Base-by-base conservation (phyloP, 192 early-diverging fungal species). In the Coemansia sp. region DNA sequence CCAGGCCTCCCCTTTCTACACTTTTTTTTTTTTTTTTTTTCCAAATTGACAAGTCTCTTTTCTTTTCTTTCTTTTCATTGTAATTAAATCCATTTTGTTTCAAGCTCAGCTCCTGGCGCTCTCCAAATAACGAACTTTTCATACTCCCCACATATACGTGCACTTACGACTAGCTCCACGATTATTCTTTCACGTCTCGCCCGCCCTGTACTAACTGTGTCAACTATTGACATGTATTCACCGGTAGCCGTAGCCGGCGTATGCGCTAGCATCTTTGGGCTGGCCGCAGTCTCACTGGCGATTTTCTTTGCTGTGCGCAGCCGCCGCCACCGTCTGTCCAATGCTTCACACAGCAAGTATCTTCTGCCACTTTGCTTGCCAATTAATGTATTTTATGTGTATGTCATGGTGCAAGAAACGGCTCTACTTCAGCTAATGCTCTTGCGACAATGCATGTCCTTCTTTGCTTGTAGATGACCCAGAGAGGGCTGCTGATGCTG, bases 271-370 rank as follows among this genome's bases (percentile, higher is more conserved):
- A 63, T 39, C 7, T 17, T 69, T 5, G 71, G 67, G 25, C 63
- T 78, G 29, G 66, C 50, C 3, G 66, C 57, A 8, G 9, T 64
- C 14, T 29, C 36, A 2, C 63, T 63, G 14, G 32, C 67, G 5
- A 32, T 63, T 15, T 44, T 41, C 9, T 62, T 63, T 46, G 34
- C 34, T 61, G 36, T 72, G 53, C 46, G 66, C 48, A 31, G 44
- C 25, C 75, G 68, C 36, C 46, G 68, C 27, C 46, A 65, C 36
- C 64, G 51, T 23, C 68, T 23, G 60, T 25, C 65, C 45, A 72
- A 64, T 38, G 12, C 41, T 38, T 9, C 62, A 37, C 62, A 67
- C 25, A 69, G 75, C 70, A 76, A 63, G 66, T 67, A 36, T 27
- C 31, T 2, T 27, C 31, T 7, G 25, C 10, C 51, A 14, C 46